Base-by-base conservation (phyloP, 2,329 filamentous ascomycete genomes). In the Fonsecaea multimorphosa region DNA sequence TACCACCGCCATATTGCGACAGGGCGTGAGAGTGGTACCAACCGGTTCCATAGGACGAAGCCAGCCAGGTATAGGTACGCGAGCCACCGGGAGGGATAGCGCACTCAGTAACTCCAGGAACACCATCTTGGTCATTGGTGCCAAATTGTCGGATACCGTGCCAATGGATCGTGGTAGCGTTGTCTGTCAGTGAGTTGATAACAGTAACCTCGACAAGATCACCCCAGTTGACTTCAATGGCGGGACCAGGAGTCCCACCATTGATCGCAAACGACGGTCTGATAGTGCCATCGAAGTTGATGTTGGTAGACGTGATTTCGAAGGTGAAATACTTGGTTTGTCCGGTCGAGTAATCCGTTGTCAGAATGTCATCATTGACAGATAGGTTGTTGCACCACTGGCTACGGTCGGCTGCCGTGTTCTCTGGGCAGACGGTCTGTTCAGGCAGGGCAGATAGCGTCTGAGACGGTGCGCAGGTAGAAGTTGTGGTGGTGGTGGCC, bases 101-200 rank as follows among this genome's bases (percentile, higher is more conserved):
- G 63, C 84, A 85, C 68, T 85, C 79, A 0, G 81, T 84, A 22
- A 84, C 72, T 52, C 81, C 82, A 31, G 77, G 77, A 3, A 88
- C 86, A 61, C 87, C 87, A 69, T 89, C 87, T 58, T 84, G 78
- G 63, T 83, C 77, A 69, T 82, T 84, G 55, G 80, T 84, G 71
- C 81, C 78, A 66, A 82, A 78, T 72, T 89, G 86, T 6, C 85
- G 82, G 36, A 90, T 81, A 49, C 86, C 88, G 71, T 90, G 87
- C 77, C 82, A 89, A 72, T 90, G 87, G 29, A 89, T 84, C 77
- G 89, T 84, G 7, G 86, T 89, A 34, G 86, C 86, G 67, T 89
- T 89, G 67, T 81, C 73, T 8, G 77, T 76, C 76, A 82, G 60
- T 54, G 78, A 71, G 73, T 88, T 90, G 36, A 77, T 83, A 6